Evolutionary conservation across 1,284 basidiomycete genomes (phyloP), one percentile per base, ranked within the genome.

Genomic region (Cryptococcus maquisensis): DNA sequence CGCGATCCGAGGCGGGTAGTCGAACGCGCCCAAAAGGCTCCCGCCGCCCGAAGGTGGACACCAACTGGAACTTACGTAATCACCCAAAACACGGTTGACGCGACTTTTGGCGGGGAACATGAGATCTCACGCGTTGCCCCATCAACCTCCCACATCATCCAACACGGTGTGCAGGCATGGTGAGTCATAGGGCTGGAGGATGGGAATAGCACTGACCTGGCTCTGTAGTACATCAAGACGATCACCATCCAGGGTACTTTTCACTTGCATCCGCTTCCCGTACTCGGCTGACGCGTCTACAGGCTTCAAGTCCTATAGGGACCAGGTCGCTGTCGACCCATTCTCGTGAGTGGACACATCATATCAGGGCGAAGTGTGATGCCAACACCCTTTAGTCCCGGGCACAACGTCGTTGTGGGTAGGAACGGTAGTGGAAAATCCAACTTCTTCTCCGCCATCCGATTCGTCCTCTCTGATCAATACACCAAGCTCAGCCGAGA

Each of bases 391-490:
- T 39, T 84, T 84, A 94, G 78, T 79, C 83, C 91, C 0, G 84
- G 81, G 42, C 90, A 95, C 68, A 96, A 96, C 76, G 91, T 96
- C 15, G 89, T 96, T 3, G 92, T 97, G 12, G 92, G 93, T 12
- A 80, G 94, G 43, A 97, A 97, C 81, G 94, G 93, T 10, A 91
- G 88, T 18, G 93, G 93, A 52, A 97, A 97, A 80, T 92, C 89
- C 67, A 97, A 97, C 74, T 96, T 97, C 81, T 97, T 97, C 75
- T 86, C 89, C 39, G 89, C 94, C 18, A 96, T 98, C 68, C 88
- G 95, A 9, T 98, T 98, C 68, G 95, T 98, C 3, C 82, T 98
- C 7, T 94, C 92, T 6, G 96, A 98, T 79, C 93, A 94, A 24
- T 98, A 98, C 70, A 94, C 91, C 0, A 94, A 90, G 38, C 89